These are phyloP conservation scores for Ogataea neopini DNA, from an alignment of 805 yeast genomes.

Conservation along the genomic window DNA sequence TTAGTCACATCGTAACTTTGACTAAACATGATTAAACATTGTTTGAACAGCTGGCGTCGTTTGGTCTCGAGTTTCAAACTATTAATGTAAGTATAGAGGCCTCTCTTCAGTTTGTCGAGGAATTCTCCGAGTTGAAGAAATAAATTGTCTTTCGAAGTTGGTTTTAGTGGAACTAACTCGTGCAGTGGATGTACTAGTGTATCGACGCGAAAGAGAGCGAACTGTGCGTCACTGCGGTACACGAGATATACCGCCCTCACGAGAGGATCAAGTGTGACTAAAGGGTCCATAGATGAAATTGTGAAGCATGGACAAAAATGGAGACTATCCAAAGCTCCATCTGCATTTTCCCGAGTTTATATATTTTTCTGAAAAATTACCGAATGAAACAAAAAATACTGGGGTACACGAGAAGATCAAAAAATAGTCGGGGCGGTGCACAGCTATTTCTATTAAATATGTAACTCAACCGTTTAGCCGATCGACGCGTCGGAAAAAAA, in stretches of 20 bases:
- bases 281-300: slow-evolving; percentile 4
- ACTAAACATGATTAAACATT: slow-evolving; percentile 16
- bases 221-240: slow-evolving; percentile 20
- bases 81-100: slow-evolving; percentile 11
- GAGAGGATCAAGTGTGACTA: slow-evolving; percentile 19
- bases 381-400: not conserved
- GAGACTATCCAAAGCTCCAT: not conserved
- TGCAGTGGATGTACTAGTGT: slow-evolving; percentile 12
- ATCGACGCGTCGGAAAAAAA: not conserved
- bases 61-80: slow-evolving; percentile 11
- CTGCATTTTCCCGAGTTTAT: no score
- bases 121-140: slow-evolving; percentile 13
- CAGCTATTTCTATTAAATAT: no score
- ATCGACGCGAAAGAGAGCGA: slow-evolving; percentile 14
- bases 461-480: not conserved
- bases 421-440: no score
- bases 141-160: slow-evolving; percentile 16
- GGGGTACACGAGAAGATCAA: no score
- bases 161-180: slow-evolving; percentile 1
- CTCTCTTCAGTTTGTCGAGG: slow-evolving; percentile 14
- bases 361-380: not conserved
- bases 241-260: slow-evolving; percentile 22
- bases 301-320: not conserved
- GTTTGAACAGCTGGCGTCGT: slow-evolving; percentile 14
- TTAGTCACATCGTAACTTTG: slow-evolving; percentile 2